A percentile compares a stretch with the other conserved stretches of the same genome.
phyloP scores from a whole-genome alignment of 495 filamentous ascomycete genomes.

The Friedmanniomyces simplex region DNA sequence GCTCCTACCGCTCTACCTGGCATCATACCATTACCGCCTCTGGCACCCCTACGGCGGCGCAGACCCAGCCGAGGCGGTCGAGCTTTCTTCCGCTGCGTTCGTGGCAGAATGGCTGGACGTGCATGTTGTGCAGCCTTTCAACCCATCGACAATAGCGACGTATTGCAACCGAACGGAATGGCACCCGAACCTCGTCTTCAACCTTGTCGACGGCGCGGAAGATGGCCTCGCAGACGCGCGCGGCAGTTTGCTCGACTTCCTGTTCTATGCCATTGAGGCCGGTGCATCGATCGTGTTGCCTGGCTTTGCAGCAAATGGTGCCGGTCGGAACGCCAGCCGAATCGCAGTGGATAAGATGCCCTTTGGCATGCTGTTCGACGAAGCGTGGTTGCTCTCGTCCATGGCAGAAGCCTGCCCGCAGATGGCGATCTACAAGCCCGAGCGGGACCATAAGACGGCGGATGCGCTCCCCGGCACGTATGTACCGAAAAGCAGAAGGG shows the following conservation, averaged over 20 bases:
- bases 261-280: conserved; percentile 13
- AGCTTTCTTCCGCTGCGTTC: neutral
- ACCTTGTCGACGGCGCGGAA: conserved; percentile 11
- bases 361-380: conserved; percentile 30
- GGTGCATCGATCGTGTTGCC: conserved; percentile 13
- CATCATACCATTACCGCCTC: conserved; percentile 6
- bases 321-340: neutral
- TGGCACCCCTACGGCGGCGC: neutral
- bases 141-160: conserved; percentile 8
- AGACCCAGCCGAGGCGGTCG: neutral
- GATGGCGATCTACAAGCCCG: conserved; percentile 28
- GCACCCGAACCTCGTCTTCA: conserved; percentile 17
- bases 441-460: conserved; percentile 22
- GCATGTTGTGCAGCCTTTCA: too few relatives aligned
- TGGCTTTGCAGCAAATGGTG: neutral
- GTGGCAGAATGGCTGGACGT: too few relatives aligned
- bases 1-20: conserved; percentile 3
- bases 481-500: conserved; percentile 6
- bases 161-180: conserved; percentile 13
- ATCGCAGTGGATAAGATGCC: neutral
- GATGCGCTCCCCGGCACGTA: conserved; percentile 13
- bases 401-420: conserved; percentile 32
- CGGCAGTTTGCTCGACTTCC: conserved; percentile 17
- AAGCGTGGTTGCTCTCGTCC: conserved; percentile 31
- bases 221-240: conserved; percentile 12